Evolutionary conservation across 1,139 yeast genomes (phyloP), one percentile per base, ranked within the genome.

Genomic region (Lodderomyces parapsilosis): DNA sequence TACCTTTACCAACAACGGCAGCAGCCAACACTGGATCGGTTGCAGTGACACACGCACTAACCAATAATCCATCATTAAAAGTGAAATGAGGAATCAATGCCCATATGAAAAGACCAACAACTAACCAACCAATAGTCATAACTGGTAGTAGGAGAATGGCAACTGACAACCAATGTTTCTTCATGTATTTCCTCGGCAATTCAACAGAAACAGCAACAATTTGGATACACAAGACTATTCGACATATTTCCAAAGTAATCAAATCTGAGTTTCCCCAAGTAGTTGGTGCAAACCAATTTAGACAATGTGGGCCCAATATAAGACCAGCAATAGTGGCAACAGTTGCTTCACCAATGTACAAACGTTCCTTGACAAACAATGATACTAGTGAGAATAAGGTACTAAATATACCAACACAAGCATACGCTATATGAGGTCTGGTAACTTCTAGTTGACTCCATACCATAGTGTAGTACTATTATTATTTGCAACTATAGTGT

Each of bases 1-100:
- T 90, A 51, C 99, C 98, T 58, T 88, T 88, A 69, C 99, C 97
- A 17, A 93, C 98, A 15, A 93, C 98, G 0, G 99, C 97, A 31
- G 96, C 96, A 0, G 99, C 99, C 59, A 93, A 74, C 41, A 93
- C 96, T 4, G 99, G 99, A 65, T 93, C 99, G 0, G 99, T 93
- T 2, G 99, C 98, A 0, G 99, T 93, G 32, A 93, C 83, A 66
- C 99, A 93, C 0, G 97, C 98, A 23, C 95, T 80, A 1, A 93
- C 83, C 41, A 87, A 74, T 38, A 93, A 74, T 5, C 91, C 87
- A 45, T 86, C 86, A 13, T 87, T 66, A 67, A 91, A 91, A 48
- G 76, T 69, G 47, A 93, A 73, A n/a, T 86, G 83, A 0, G 97
- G 97, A 25, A 93, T 83, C 27, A 93, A 72, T 22, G 78, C 73